A percentile compares a stretch with the other conserved stretches of the same genome.
Conservation (phyloP, 257 asterid genomes). For the Lycium ferocissimum region DNA sequence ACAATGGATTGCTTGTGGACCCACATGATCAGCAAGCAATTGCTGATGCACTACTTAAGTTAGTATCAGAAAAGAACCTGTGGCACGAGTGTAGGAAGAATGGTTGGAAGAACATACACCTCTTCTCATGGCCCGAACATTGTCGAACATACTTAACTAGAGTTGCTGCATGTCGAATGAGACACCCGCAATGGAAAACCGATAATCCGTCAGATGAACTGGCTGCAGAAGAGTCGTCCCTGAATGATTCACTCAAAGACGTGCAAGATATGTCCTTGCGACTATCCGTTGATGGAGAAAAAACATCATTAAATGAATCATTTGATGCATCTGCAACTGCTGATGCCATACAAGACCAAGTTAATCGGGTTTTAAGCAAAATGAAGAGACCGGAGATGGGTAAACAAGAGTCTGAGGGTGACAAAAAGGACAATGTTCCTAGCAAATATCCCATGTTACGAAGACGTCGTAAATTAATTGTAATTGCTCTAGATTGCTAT, state of each 20-base stretch:
- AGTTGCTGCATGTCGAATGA: slow-evolving; percentile 82
- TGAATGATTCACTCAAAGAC: slow-evolving; percentile 82
- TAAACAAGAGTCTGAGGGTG: slow-evolving; percentile 44
- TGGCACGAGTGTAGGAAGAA: slow-evolving; percentile 79
- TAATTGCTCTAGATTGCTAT: slow-evolving; percentile 79
- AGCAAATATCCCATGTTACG: slow-evolving; percentile 77
- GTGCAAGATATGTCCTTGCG: slow-evolving; percentile 76
- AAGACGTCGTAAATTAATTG: slow-evolving; percentile 64
- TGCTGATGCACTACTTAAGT: slow-evolving; percentile 72
- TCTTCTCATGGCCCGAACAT: slow-evolving; percentile 89
- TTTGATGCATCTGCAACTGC: slow-evolving; percentile 47
- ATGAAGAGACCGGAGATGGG: slow-evolving; percentile 60
- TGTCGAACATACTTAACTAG: slow-evolving; percentile 79
- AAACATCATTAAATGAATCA: slow-evolving; percentile 59
- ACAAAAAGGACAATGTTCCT: slow-evolving; percentile 49
- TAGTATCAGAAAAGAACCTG: slow-evolving; percentile 77
- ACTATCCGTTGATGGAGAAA: slow-evolving; percentile 86
- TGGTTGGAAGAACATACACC: slow-evolving; percentile 82
- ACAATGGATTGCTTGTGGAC: slow-evolving; percentile 80
- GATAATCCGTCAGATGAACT: slow-evolving; percentile 71
- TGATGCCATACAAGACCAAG: slow-evolving; percentile 61
- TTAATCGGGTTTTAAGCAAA: slow-evolving; percentile 67
- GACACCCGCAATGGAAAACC: slow-evolving; percentile 91
- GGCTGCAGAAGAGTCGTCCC: slow-evolving; percentile 67
- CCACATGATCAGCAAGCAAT: slow-evolving; percentile 80